Evolutionary conservation across 768 basidiomycete genomes (phyloP).

Genomic region (Boletus subcaerulescens): DNA sequence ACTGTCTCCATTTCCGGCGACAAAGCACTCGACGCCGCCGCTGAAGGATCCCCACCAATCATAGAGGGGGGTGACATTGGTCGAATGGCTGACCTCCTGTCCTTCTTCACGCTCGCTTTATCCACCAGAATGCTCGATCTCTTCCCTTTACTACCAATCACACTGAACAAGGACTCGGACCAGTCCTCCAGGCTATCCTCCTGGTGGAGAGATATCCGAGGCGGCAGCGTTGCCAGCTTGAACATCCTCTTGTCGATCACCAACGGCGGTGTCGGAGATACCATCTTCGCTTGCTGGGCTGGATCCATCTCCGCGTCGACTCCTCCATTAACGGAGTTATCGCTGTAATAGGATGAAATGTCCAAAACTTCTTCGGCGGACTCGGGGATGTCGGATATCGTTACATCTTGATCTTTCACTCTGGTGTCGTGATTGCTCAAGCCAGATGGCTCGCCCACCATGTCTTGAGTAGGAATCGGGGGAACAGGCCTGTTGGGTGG

Average conservation of each 20-base stretch:
- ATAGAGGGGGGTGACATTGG: constrained; percentile 3
- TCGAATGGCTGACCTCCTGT: constrained; percentile 20
- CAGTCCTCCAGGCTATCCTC: constrained; percentile 49
- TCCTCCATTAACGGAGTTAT: constrained; percentile 1
- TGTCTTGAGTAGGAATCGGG: constrained; percentile 4
- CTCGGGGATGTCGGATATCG: constrained; percentile 13
- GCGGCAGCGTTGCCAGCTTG: constrained; percentile 35
- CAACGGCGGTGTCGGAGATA: constrained; percentile 30
- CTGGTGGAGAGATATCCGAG: constrained; percentile 54
- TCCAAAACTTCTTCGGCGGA: constrained; percentile 29
- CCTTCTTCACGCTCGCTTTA: constrained; percentile 5
- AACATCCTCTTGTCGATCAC: constrained; percentile 27
- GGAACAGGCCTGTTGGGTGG: constrained; percentile 22
- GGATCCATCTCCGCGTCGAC: constrained; percentile 3
- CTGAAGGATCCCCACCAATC: not conserved
- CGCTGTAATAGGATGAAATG: constrained; percentile 24
- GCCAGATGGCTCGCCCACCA: constrained; percentile 7
- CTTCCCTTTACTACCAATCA: constrained; percentile 37
- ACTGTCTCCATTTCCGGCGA: not conserved
- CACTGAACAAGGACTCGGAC: constrained; percentile 54
- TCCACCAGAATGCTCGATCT: constrained; percentile 9
- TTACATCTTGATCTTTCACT: not conserved
- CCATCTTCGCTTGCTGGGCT: constrained; percentile 3
- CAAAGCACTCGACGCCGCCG: constrained; percentile 2
- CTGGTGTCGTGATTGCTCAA: not conserved